phyloP scores from a whole-genome alignment of 2,329 filamentous ascomycete genomes.

The Balansia obtecta region DNA sequence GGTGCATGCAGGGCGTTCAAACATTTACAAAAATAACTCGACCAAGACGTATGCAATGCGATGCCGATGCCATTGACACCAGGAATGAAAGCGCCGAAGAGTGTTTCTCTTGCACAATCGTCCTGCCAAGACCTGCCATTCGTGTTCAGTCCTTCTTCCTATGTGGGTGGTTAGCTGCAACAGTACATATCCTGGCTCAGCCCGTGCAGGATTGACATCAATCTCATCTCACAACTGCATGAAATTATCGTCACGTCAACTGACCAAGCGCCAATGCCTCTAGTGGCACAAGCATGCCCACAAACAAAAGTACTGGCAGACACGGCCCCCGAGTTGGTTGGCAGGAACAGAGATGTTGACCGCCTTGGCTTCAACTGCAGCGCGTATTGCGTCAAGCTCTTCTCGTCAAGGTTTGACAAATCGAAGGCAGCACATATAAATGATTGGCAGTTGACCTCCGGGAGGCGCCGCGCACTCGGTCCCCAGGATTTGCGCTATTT shows the following conservation, averaged over 20 bases:
- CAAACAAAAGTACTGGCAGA: background rate
- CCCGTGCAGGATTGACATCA: too few species aligned
- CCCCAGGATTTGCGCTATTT: background rate
- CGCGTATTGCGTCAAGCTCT: background rate
- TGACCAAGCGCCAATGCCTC: background rate
- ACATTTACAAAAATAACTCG: background rate
- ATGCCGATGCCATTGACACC: too few species aligned
- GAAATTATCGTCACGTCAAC: background rate
- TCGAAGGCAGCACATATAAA: background rate
- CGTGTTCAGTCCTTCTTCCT: background rate
- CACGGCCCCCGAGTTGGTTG: background rate
- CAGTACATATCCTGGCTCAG: too few species aligned
- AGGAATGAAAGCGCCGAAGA: background rate
- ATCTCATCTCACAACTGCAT: background rate
- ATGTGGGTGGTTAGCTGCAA: background rate
- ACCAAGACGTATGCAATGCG: too few species aligned
- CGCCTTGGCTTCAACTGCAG: background rate
- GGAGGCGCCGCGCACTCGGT: background rate
- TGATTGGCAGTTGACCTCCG: background rate
- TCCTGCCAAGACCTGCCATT: background rate
- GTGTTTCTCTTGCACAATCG: background rate
- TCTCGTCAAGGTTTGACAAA: background rate
- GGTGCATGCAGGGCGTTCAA: background rate
- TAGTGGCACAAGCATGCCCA: background rate
- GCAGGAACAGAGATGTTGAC: background rate